A percentile compares a stretch with the other conserved stretches of the same genome.
Conservation (phyloP, 352 stramenopile species). For the Globisporangium viniferum region DNA sequence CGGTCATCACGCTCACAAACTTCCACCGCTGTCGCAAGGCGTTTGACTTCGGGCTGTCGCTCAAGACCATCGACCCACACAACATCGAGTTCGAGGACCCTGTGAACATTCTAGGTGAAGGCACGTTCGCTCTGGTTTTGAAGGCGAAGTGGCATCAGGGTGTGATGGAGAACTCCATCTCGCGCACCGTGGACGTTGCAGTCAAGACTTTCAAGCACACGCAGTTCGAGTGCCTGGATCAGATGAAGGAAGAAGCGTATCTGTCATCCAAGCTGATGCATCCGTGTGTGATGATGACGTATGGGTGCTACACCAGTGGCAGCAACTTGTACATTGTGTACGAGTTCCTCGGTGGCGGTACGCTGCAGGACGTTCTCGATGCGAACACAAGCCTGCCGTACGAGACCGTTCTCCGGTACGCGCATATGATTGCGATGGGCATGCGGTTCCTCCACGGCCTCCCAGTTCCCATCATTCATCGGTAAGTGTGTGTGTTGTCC, state of each 20-base stretch:
- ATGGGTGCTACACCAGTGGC: constrained; percentile 76
- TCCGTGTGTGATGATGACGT: constrained; percentile 82
- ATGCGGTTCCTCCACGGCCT: constrained; percentile 80
- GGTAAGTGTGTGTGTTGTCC: constrained; percentile 17
- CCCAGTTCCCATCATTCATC: constrained; percentile 72
- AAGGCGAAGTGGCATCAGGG: constrained; percentile 71
- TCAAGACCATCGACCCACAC: constrained; percentile 74
- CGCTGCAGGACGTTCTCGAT: constrained; percentile 74
- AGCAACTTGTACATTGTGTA: constrained; percentile 84
- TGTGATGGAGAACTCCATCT: constrained; percentile 34
- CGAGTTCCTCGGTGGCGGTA: constrained; percentile 77
- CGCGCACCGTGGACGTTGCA: constrained; percentile 59
- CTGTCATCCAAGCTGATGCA: constrained; percentile 75
- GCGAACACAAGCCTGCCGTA: constrained; percentile 47
- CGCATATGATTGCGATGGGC: constrained; percentile 76
- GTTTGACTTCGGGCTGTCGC: constrained; percentile 74
- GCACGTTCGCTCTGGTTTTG: constrained; percentile 73
- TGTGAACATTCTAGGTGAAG: constrained; percentile 76
- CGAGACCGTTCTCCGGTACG: constrained; percentile 63
- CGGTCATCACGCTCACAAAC: constrained; percentile 70
- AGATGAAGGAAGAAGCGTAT: constrained; percentile 82
- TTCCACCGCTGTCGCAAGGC: constrained; percentile 67
- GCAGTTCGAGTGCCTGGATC: constrained; percentile 69
- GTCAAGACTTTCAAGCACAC: constrained; percentile 84
- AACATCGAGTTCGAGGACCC: constrained; percentile 81